phyloP scores from a whole-genome alignment of 139 green algal species.

The Chlamydomonas schloesseri region DNA sequence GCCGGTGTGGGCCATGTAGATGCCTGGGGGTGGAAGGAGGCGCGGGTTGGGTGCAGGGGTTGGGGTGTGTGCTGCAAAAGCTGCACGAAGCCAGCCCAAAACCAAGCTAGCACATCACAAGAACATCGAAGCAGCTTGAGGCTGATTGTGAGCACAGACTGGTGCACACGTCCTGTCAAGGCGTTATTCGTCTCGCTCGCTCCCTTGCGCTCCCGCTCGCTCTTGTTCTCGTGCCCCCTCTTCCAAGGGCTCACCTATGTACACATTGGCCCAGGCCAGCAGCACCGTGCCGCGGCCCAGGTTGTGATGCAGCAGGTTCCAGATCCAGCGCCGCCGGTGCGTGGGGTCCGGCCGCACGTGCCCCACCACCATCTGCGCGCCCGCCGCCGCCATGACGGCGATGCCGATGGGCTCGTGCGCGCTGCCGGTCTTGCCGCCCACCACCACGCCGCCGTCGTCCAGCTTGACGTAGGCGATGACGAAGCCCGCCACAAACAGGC shows the following conservation, averaged over 20 bases:
- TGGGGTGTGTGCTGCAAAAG: too few relatives aligned
- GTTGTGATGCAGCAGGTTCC: conserved; percentile 37
- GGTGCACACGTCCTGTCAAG: too few relatives aligned
- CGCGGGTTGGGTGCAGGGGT: too few relatives aligned
- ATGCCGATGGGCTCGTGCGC: conserved; percentile 25
- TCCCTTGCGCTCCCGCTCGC: neutral
- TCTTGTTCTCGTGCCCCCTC: neutral
- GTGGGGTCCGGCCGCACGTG: neutral
- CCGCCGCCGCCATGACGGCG: conserved; percentile 6
- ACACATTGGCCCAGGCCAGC: conserved; percentile 27
- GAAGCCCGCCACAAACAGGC: conserved; percentile 35
- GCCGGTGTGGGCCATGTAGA: neutral
- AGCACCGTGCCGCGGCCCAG: neutral
- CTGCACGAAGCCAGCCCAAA: too few relatives aligned
- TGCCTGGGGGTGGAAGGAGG: too few relatives aligned
- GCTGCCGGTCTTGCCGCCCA: neutral
- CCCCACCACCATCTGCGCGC: neutral
- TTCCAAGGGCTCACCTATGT: conserved; percentile 13
- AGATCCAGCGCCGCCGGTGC: neutral
- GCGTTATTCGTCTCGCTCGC: too few relatives aligned
- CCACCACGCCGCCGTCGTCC: neutral
- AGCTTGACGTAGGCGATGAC: conserved; percentile 29
- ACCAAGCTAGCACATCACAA: too few relatives aligned
- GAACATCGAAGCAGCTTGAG: too few relatives aligned
- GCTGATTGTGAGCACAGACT: too few relatives aligned